phyloP scores from a whole-genome alignment of 768 basidiomycete species.

The Rhodocollybia butyracea region DNA sequence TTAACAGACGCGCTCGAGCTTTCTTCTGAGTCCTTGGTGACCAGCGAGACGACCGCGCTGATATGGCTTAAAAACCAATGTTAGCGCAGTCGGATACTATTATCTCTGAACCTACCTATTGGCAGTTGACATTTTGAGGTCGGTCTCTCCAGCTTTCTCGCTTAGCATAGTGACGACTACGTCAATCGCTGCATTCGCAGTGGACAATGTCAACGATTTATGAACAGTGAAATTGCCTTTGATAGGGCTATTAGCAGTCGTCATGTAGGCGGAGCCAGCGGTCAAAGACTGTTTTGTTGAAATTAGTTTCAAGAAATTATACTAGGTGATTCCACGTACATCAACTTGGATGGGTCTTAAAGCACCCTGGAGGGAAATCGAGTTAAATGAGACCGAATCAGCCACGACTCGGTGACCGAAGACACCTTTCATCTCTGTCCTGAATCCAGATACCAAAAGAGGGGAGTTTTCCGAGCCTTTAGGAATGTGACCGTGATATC shows the following conservation, averaged over 20 bases:
- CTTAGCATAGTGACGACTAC: constrained; percentile 23
- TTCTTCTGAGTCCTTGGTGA: background rate
- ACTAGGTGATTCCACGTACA: constrained; percentile 19
- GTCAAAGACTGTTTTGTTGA: constrained; percentile 26
- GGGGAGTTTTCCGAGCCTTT: constrained; percentile 9
- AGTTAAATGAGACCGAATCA: constrained; percentile 22
- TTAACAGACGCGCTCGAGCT: constrained; percentile 5
- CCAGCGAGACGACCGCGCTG: background rate
- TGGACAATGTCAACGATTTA: constrained; percentile 22
- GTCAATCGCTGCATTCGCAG: constrained; percentile 32
- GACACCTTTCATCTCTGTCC: constrained; percentile 19
- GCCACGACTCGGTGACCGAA: constrained; percentile 29
- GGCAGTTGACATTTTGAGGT: constrained; percentile 16
- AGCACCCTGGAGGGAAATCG: constrained; percentile 17
- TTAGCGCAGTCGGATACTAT: too few relatives aligned
- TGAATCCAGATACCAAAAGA: constrained; percentile 23
- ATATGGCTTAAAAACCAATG: constrained; percentile 11
- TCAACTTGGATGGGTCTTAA: constrained; percentile 22
- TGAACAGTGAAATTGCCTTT: constrained; percentile 33
- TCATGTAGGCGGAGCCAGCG: constrained; percentile 16
- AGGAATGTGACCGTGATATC: constrained; percentile 26
- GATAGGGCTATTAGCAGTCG: constrained; percentile 32
- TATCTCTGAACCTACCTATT: constrained; percentile 22
- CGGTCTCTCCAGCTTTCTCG: constrained; percentile 5
- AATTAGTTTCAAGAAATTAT: background rate